Conservation (phyloP, 2,329 filamentous ascomycete species). For the Tolypocladium tundrense region DNA sequence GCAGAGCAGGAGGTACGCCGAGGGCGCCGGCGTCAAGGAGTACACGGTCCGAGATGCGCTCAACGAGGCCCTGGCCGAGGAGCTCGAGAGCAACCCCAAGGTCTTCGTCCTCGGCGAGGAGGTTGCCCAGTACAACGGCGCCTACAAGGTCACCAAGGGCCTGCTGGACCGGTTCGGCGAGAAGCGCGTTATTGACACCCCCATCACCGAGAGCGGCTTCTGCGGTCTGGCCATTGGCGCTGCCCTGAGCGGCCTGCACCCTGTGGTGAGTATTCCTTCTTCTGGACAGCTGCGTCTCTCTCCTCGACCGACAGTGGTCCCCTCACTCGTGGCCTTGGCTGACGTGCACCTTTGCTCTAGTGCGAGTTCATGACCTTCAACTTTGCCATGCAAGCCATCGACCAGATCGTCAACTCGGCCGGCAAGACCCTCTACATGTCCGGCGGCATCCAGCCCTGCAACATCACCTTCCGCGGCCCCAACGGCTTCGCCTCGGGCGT, state of each 20-base stretch:
- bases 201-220: constrained; percentile 97
- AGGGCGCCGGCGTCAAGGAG: constrained; percentile 62
- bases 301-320: background rate
- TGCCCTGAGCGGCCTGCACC: constrained; percentile 87
- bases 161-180: constrained; percentile 94
- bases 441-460: constrained; percentile 97
- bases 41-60: constrained; percentile 95
- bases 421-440: constrained; percentile 99
- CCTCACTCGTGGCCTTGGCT: background rate
- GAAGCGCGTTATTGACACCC: constrained; percentile 94
- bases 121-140: constrained; percentile 99
- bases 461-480: constrained; percentile 98
- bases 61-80: constrained; percentile 95
- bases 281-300: background rate
- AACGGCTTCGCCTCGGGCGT: constrained; percentile 97
- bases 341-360: constrained; percentile 28
- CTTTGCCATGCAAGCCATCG: constrained; percentile 99
- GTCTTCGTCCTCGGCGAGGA: constrained; percentile 96
- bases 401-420: constrained; percentile 98
- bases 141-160: constrained; percentile 99
- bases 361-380: constrained; percentile 99
- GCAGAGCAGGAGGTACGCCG: constrained; percentile 46
- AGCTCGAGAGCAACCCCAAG: constrained; percentile 89
- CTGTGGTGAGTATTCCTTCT: constrained; percentile 59
- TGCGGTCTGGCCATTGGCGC: constrained; percentile 87